phyloP scores from a whole-genome alignment of 2,329 filamentous ascomycete species.

The Lachnellula cervina region DNA sequence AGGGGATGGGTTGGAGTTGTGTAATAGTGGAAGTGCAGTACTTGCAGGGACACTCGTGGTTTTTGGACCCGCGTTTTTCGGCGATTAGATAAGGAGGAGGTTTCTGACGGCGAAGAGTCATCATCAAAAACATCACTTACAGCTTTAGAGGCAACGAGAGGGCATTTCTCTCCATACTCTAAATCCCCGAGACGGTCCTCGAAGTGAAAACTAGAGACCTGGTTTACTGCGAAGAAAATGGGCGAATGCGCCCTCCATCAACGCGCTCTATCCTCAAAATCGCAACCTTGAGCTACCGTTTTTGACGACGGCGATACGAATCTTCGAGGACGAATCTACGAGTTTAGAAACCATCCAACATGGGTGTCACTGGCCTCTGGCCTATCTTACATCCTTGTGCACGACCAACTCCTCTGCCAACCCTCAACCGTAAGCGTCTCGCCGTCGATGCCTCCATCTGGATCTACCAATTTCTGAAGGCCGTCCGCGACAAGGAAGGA shows the following conservation, averaged over 20 bases:
- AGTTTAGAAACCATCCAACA: slow-evolving; percentile 37
- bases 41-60: not conserved
- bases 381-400: slow-evolving; percentile 92
- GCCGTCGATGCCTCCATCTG: slow-evolving; percentile 98
- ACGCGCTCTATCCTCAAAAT: not conserved
- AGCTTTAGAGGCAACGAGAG: not conserved
- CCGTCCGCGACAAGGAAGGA: slow-evolving; percentile 96
- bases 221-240: slow-evolving; percentile 5
- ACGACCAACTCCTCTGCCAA: slow-evolving; percentile 91
- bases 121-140: slow-evolving; percentile 4
- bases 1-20: not conserved
- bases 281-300: slow-evolving; percentile 6
- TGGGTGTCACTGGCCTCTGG: slow-evolving; percentile 99
- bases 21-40: not conserved
- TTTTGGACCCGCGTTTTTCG: not conserved
- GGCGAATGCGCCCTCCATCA: slow-evolving; percentile 1
- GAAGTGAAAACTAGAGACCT: not conserved
- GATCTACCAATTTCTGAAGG: slow-evolving; percentile 99
- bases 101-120: slow-evolving; percentile 2
- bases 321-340: not conserved
- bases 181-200: not conserved
- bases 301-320: not conserved
- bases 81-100: slow-evolving; percentile 12
- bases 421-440: slow-evolving; percentile 90
- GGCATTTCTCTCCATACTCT: not conserved